Conservation (phyloP, 352 stramenopile species). For the Phytophthora syringae region DNA sequence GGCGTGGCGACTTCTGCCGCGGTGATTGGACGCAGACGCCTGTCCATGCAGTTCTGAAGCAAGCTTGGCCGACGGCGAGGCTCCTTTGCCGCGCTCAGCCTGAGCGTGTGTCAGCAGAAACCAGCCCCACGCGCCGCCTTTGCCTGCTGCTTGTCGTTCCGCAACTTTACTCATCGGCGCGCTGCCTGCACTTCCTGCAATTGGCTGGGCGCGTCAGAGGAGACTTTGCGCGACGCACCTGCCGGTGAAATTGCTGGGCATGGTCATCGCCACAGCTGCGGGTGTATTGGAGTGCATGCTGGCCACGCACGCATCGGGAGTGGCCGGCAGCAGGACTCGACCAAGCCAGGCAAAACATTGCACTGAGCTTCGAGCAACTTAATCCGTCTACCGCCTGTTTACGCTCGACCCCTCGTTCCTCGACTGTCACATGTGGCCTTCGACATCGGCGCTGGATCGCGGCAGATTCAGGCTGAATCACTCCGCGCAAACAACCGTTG, state of each 20-base stretch:
- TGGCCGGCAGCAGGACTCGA: background rate
- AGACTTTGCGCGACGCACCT: background rate
- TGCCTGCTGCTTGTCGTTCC: conserved; percentile 14
- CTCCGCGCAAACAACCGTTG: conserved; percentile 1
- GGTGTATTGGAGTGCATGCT: background rate
- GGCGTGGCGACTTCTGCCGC: background rate
- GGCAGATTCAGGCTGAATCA: no score
- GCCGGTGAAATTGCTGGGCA: no score
- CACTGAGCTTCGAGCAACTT: conserved; percentile 10
- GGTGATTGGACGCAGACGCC: conserved; percentile 17
- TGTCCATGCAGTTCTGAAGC: conserved; percentile 24
- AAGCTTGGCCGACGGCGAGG: background rate
- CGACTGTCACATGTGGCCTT: conserved; percentile 30
- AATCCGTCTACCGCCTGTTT: conserved; percentile 25
- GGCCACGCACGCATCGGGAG: background rate
- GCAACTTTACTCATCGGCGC: conserved; percentile 9
- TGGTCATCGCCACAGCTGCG: no score
- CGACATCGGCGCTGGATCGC: conserved; percentile 7
- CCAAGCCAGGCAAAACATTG: no score
- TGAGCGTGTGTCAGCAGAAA: conserved; percentile 1
- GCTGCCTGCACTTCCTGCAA: no score
- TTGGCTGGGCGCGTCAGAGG: background rate
- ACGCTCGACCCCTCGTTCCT: conserved; percentile 24
- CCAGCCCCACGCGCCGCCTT: conserved; percentile 2
- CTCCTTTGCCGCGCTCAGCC: background rate